Evolutionary conservation across 164 flowering plant genomes (phyloP).

Genomic region (Vitis vinifera): ASM3070453v1 NC_081818.1:7369001-7369500

Average conservation of each 20-base stretch:
- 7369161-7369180: conserved; percentile 92
- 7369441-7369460: too few species aligned
- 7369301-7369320: too few species aligned
- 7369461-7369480: too few species aligned
- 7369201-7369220: background rate
- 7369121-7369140: conserved; percentile 86
- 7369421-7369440: too few species aligned
- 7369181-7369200: conserved; percentile 1
- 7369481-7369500: too few species aligned
- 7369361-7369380: too few species aligned
- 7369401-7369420: too few species aligned
- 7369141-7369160: conserved; percentile 99
- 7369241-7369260: background rate
- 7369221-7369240: background rate
- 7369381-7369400: too few species aligned
- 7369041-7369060: conserved; percentile 96
- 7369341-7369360: too few species aligned
- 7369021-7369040: conserved; percentile 94
- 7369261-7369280: background rate
- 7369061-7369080: conserved; percentile 91
- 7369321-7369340: too few species aligned
- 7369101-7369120: conserved; percentile 94
- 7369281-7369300: too few species aligned
- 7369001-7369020: conserved; percentile 92
- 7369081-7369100: conserved; percentile 90